Conservation (phyloP, 108 stramenopile species). For the Schizochytrium sp. region DNA sequence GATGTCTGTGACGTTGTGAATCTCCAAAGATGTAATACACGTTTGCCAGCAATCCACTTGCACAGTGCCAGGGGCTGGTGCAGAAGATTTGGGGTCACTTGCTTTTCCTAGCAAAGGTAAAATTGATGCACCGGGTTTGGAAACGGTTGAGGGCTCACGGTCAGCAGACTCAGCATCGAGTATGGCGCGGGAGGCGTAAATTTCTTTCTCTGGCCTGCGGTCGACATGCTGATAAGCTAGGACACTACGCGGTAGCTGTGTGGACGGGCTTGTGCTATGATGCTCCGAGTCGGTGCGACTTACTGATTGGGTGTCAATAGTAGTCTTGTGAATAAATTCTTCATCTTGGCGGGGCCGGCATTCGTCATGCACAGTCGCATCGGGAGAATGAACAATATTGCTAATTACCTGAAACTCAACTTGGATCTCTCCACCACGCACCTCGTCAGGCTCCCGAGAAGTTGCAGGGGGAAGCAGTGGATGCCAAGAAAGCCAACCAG, state of each 20-base stretch:
- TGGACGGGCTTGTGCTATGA: not conserved
- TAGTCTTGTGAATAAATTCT: not conserved
- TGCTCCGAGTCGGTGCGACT: not conserved
- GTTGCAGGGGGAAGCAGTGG: slow-evolving; percentile 52
- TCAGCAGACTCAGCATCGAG: not conserved
- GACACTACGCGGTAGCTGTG: not conserved
- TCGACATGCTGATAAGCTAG: slow-evolving; percentile 42
- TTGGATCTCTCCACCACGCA: slow-evolving; percentile 42
- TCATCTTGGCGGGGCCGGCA: slow-evolving; percentile 16
- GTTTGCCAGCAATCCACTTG: slow-evolving; percentile 1
- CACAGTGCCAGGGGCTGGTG: not conserved
- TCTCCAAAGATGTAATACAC: slow-evolving; percentile 35
- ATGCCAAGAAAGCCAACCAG: slow-evolving; percentile 57
- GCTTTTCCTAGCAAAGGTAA: not conserved
- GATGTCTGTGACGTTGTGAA: slow-evolving; percentile 37
- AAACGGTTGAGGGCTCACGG: slow-evolving; percentile 4
- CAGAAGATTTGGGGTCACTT: not conserved
- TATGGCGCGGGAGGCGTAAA: not conserved
- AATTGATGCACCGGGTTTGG: not conserved
- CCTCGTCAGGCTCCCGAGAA: slow-evolving; percentile 8
- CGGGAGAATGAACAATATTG: slow-evolving; percentile 17
- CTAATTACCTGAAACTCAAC: slow-evolving; percentile 55
- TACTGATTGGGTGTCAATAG: not conserved
- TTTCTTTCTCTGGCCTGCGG: slow-evolving; percentile 19
- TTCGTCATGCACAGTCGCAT: slow-evolving; percentile 42